A percentile compares a stretch with the other conserved stretches of the same genome.
Evolutionary conservation across 495 filamentous ascomycete species (phyloP).

Genomic region (Penicillium odoratum): DNA sequence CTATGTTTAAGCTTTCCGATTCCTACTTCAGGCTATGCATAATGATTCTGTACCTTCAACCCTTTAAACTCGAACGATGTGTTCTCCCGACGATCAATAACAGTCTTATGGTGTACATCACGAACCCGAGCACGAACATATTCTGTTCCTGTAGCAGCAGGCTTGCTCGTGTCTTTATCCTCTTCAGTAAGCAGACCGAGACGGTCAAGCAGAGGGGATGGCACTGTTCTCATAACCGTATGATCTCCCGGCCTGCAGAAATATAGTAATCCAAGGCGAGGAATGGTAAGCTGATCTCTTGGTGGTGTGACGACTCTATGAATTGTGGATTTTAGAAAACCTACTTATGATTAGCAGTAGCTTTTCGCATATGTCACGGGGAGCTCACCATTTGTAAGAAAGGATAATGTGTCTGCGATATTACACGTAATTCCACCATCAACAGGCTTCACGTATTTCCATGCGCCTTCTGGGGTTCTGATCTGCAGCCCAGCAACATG

Average conservation of each 20-base stretch:
- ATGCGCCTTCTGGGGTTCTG: constrained; percentile 41
- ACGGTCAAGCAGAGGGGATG: constrained; percentile 46
- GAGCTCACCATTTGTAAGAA: constrained; percentile 36
- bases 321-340: constrained; percentile 47
- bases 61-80: constrained; percentile 45
- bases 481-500: constrained; percentile 55
- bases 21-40: constrained; percentile 15
- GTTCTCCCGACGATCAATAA: constrained; percentile 36
- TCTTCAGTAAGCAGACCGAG: constrained; percentile 44
- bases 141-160: constrained; percentile 39
- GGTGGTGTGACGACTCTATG: constrained; percentile 51
- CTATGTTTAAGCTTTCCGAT: too few species aligned
- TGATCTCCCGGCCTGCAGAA: constrained; percentile 43
- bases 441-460: constrained; percentile 50
- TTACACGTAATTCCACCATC: constrained; percentile 49
- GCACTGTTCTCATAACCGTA: constrained; percentile 42
- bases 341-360: constrained; percentile 12
- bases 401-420: constrained; percentile 45
- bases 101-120: constrained; percentile 41
- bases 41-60: constrained; percentile 42
- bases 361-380: neutral
- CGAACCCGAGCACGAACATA: constrained; percentile 50
- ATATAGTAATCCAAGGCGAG: constrained; percentile 49
- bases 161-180: constrained; percentile 24
- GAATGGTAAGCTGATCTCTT: constrained; percentile 43